A percentile compares a stretch with the other conserved stretches of the same genome.
Conservation (phyloP, 768 basidiomycete species). For the Amyloporia xantha region DNA sequence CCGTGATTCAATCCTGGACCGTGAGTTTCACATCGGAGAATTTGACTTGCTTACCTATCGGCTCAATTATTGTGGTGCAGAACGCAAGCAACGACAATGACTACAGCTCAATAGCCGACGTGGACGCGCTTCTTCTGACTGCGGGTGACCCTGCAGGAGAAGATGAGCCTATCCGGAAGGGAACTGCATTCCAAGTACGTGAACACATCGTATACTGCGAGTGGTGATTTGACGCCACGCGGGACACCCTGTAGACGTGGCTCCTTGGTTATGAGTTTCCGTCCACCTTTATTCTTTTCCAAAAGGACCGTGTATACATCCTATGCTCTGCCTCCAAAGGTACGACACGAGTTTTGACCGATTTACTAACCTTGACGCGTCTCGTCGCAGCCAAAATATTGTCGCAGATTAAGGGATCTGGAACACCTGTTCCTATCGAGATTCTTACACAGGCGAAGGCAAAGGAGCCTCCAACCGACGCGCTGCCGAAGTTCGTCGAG, state of each 20-base stretch:
- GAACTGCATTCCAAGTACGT: slow-evolving; percentile 84
- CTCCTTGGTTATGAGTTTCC: slow-evolving; percentile 97
- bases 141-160: slow-evolving; percentile 79
- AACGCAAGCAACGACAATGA: slow-evolving; percentile 65
- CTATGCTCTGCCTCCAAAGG: slow-evolving; percentile 89
- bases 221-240: background rate
- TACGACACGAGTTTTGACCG: slow-evolving; percentile 27
- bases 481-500: slow-evolving; percentile 61
- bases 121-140: slow-evolving; percentile 62
- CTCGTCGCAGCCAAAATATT: slow-evolving; percentile 72
- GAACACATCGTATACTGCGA: background rate
- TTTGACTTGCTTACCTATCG: background rate
- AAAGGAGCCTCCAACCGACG: slow-evolving; percentile 72
- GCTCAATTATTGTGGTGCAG: slow-evolving; percentile 27
- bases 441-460: slow-evolving; percentile 73
- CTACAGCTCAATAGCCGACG: slow-evolving; percentile 57
- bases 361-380: too few species aligned
- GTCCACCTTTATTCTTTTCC: slow-evolving; percentile 82
- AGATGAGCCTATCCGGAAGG: slow-evolving; percentile 87
- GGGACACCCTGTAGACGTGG: slow-evolving; percentile 63
- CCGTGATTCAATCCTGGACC: slow-evolving; percentile 28
- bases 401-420: slow-evolving; percentile 61
- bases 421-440: slow-evolving; percentile 57
- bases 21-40: slow-evolving; percentile 19
- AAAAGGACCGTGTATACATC: slow-evolving; percentile 68